phyloP scores from a whole-genome alignment of 2,329 filamentous ascomycete genomes.

The Mariannaea sp. region DNA sequence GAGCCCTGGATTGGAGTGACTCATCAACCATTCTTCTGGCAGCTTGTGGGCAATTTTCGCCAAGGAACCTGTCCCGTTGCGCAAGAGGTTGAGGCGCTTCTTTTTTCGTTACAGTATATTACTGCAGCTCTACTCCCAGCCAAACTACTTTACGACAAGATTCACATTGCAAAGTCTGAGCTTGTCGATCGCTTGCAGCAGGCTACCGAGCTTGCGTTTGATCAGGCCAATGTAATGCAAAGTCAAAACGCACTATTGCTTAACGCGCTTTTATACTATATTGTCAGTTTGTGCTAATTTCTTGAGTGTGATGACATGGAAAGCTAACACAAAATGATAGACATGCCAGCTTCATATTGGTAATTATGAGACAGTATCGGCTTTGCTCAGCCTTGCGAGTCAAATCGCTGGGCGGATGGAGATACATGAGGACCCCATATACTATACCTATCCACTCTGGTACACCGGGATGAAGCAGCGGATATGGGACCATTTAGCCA shows the following conservation, averaged over 20 bases:
- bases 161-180: constrained; percentile 10
- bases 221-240: constrained; percentile 23
- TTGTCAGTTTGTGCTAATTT: no score
- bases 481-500: constrained; percentile 24
- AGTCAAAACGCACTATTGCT: constrained; percentile 23
- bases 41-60: constrained; percentile 20
- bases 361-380: constrained; percentile 21
- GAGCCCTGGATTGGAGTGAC: constrained; percentile 23
- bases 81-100: constrained; percentile 22
- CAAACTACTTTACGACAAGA: constrained; percentile 13
- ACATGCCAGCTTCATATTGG: constrained; percentile 26
- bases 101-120: constrained; percentile 24
- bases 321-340: constrained; percentile 8
- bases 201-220: constrained; percentile 21
- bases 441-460: constrained; percentile 25
- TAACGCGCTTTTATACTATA: constrained; percentile 25
- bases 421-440: constrained; percentile 24
- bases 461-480: constrained; percentile 21
- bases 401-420: constrained; percentile 25
- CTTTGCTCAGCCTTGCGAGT: constrained; percentile 20
- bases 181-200: constrained; percentile 18
- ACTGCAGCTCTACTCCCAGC: constrained; percentile 20
- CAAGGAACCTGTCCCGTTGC: constrained; percentile 12
- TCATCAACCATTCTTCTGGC: constrained; percentile 24
- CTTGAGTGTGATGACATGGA: no score